Evolutionary conservation across 805 yeast genomes (phyloP).

Genomic region (Candida wancherniae): DNA sequence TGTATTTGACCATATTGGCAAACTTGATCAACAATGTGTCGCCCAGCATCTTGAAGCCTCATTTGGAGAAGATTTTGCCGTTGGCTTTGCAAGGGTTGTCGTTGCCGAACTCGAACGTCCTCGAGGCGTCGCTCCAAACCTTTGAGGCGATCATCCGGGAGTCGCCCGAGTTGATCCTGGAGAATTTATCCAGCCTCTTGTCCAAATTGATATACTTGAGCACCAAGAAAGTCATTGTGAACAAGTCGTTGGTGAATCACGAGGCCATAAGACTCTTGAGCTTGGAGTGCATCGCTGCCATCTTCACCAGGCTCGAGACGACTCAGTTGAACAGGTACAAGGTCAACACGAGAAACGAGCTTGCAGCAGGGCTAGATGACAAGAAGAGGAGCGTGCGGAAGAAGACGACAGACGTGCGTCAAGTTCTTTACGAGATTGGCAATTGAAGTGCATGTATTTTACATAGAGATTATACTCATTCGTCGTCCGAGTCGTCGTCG

Average conservation of each 20-base stretch:
- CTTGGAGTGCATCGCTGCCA: constrained; percentile 47
- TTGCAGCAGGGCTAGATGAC: constrained; percentile 63
- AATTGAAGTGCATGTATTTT: constrained; percentile 5
- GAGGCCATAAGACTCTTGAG: constrained; percentile 53
- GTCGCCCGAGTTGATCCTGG: constrained; percentile 46
- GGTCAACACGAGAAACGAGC: constrained; percentile 40
- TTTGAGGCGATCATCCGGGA: constrained; percentile 51
- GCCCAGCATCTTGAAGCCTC: constrained; percentile 56
- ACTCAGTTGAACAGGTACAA: constrained; percentile 48
- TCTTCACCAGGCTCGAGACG: constrained; percentile 34
- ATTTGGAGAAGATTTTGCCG: constrained; percentile 62
- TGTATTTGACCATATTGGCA: constrained; percentile 63
- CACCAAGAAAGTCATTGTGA: constrained; percentile 14
- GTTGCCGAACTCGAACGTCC: constrained; percentile 43
- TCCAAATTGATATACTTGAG: constrained; percentile 46
- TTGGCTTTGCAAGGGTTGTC: constrained; percentile 61
- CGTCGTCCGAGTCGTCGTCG: constrained; percentile 23
- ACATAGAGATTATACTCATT: constrained; percentile 16
- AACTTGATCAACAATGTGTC: constrained; percentile 63
- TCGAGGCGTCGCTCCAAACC: constrained; percentile 58
- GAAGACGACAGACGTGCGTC: constrained; percentile 75
- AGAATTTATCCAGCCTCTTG: constrained; percentile 53
- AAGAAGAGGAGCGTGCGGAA: constrained; percentile 69
- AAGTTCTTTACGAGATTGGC: constrained; percentile 56
- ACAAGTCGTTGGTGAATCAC: constrained; percentile 26